These are phyloP conservation scores for Fusarium longipes DNA, from an alignment of 2,329 filamentous ascomycete genomes.

Conservation along the genomic window DNA sequence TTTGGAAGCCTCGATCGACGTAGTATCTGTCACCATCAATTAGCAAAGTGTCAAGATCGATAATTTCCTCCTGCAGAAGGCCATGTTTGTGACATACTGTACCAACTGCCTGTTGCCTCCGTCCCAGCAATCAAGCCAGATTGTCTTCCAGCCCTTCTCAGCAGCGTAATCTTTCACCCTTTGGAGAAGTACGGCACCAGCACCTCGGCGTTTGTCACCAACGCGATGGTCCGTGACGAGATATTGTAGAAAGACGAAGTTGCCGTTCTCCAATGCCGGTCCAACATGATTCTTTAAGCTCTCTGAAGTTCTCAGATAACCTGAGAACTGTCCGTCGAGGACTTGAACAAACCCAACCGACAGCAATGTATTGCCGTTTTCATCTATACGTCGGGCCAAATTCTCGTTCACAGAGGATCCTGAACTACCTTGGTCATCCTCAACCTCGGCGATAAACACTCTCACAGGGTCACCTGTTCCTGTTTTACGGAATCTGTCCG, in stretches of 20 bases:
- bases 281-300: conserved; percentile 20
- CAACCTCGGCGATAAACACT: conserved; percentile 46
- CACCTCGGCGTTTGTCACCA: conserved; percentile 27
- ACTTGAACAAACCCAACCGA: conserved; percentile 30
- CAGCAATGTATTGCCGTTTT: conserved; percentile 23
- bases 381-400: conserved; percentile 33
- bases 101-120: conserved; percentile 42
- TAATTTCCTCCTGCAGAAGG: background rate
- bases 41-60: conserved; percentile 2
- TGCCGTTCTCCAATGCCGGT: conserved; percentile 24
- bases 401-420: conserved; percentile 3
- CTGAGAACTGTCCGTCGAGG: conserved; percentile 10
- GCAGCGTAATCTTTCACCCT: conserved; percentile 34
- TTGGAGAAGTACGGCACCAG: conserved; percentile 27
- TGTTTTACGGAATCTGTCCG: conserved; percentile 41
- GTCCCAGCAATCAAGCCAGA: conserved; percentile 48
- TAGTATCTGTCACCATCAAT: conserved; percentile 37
- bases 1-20: conserved; percentile 29
- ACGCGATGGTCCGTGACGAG: conserved; percentile 30
- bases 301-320: conserved; percentile 24
- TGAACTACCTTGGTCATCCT: conserved; percentile 20
- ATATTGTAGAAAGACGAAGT: conserved; percentile 31
- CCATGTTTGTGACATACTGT: conserved; percentile 17
- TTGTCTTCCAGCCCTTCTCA: conserved; percentile 24
- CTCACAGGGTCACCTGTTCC: conserved; percentile 42